Base-by-base conservation (phyloP, 2,329 filamentous ascomycete genomes). In the Fusarium tuaranense region DNA sequence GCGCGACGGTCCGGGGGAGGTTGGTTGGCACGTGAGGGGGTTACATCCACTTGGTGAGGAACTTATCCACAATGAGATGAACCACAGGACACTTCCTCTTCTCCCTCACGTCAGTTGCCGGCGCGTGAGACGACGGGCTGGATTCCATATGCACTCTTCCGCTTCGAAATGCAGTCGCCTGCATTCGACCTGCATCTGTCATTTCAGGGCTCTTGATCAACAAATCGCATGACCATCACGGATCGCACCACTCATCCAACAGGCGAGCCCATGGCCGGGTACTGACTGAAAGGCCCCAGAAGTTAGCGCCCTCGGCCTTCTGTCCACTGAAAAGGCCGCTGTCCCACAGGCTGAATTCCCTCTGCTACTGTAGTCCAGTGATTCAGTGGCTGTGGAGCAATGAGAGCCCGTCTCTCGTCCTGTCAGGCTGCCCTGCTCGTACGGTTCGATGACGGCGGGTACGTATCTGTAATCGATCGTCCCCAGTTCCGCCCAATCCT, bases 401-500 rank as follows among this genome's bases (percentile, higher is more conserved):
- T 69, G n/a, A 27, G 59, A 67, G 41, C n/a, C n/a, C n/a, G n/a
- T 53, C 46, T 63, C 34, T 36, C 34, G 34, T 36, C 34, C 34
- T 36, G 34, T 36, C 67, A 65, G 71, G 71, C 59, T 46, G 38
- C 25, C 20, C 12, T 38, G 22, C 63, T 61, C 59, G 59, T 69
- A 71, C 65, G 63, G 60, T 55, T 64, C 67, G 53, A 59, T 63
- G 58, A 71, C 48, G 20, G 44, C 53, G 63, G 65, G 65, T 60
- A 74, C 59, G 64, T 67, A 64, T 69, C 66, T 72, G 70, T 68
- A 72, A 77, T 76, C 76, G 75, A 74, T 72, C 48, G 63, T 63
- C 69, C 67, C 70, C 63, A 60, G 66, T 59, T n/a, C 66, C 65
- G 67, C 58, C 76, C 71, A 78, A 78, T 73, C 77, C 77, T 69